phyloP scores from a whole-genome alignment of 176 grass and related monocot species.

The Saccharum officinarum region DNA sequence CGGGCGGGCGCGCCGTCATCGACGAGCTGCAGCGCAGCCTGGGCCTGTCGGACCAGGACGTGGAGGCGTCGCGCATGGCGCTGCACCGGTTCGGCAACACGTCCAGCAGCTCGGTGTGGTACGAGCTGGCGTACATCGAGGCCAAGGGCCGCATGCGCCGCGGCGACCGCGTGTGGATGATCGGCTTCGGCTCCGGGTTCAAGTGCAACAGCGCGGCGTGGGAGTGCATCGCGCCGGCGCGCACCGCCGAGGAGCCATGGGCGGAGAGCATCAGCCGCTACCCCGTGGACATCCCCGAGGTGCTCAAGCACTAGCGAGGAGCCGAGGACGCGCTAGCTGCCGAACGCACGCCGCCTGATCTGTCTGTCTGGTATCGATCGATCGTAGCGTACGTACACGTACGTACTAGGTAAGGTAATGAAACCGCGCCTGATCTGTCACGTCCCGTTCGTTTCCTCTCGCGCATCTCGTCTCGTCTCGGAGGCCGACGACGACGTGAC shows the following conservation, averaged over 20 bases:
- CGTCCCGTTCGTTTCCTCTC: neutral
- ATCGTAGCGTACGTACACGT: neutral
- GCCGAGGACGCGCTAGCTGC: too few species aligned
- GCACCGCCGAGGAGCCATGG: slow-evolving; percentile 51
- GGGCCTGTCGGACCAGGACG: slow-evolving; percentile 62
- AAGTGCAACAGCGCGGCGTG: slow-evolving; percentile 93
- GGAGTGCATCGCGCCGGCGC: slow-evolving; percentile 63
- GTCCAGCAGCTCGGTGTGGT: slow-evolving; percentile 92
- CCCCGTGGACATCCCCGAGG: slow-evolving; percentile 67
- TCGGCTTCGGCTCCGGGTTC: slow-evolving; percentile 86
- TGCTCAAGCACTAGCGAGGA: slow-evolving; percentile 61
- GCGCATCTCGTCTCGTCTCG: neutral
- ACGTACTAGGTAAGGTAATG: neutral
- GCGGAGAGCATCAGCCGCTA: slow-evolving; percentile 56
- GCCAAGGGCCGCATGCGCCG: slow-evolving; percentile 60
- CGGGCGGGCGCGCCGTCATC: slow-evolving; percentile 78
- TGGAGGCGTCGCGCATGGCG: slow-evolving; percentile 91
- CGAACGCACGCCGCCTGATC: too few species aligned
- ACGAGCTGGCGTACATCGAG: slow-evolving; percentile 93
- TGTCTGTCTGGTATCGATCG: too few species aligned
- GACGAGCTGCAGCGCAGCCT: slow-evolving; percentile 95
- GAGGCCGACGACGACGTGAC: neutral
- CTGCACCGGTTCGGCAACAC: slow-evolving; percentile 96
- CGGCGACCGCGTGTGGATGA: slow-evolving; percentile 79
- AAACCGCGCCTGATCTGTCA: neutral